A percentile compares a stretch with the other conserved stretches of the same genome.
Conservation (phyloP, 1,284 basidiomycete genomes). For the Sporisorium iseilematis-ciliati region DNA sequence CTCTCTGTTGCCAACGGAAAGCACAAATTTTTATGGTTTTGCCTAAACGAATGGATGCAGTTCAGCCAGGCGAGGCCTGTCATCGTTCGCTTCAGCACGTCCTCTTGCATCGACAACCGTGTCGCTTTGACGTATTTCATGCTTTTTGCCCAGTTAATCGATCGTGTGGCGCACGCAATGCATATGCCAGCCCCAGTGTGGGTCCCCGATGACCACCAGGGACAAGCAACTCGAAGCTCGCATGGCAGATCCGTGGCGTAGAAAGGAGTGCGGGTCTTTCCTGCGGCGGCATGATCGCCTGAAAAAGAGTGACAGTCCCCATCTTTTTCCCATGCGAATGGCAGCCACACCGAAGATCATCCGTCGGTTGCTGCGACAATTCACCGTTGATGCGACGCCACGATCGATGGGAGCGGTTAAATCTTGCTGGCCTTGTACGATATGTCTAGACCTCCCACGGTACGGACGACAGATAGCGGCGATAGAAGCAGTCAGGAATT, state of each 20-base stretch:
- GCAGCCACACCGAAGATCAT: neutral
- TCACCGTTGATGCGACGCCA: neutral
- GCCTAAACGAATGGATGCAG: neutral
- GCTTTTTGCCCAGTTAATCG: too few species aligned
- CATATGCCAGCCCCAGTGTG: too few species aligned
- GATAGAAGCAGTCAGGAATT: neutral
- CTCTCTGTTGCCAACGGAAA: too few species aligned
- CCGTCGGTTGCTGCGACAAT: neutral
- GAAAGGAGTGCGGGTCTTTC: neutral
- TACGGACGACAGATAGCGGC: neutral
- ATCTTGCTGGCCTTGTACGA: too few species aligned
- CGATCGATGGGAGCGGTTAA: neutral
- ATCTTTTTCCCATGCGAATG: neutral
- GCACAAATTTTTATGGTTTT: neutral
- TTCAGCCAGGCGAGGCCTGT: constrained; percentile 8
- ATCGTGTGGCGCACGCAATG: neutral
- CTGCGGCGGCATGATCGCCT: neutral
- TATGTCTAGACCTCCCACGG: too few species aligned
- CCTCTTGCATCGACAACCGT: neutral
- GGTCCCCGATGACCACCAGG: neutral
- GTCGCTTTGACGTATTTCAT: too few species aligned
- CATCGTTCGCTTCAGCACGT: constrained; percentile 1
- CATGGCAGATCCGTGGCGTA: neutral
- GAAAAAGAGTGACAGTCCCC: neutral
- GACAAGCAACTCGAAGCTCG: neutral